Base-by-base conservation (phyloP, 805 yeast species). In the Lachancea sp. region DNA sequence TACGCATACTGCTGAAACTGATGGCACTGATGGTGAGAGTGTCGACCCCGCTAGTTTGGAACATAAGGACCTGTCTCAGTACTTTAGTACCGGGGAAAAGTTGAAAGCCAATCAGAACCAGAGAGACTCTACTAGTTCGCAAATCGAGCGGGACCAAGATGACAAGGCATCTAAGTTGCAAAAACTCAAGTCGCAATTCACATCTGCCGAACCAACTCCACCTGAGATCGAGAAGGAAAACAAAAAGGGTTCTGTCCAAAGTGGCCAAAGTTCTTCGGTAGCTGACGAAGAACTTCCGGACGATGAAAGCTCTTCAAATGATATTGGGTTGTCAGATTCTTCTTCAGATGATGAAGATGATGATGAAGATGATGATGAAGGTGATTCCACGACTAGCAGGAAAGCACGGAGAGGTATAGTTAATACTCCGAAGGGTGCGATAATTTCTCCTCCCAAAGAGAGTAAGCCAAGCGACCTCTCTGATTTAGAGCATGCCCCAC, bases 341-440 rank as follows among this genome's bases (percentile, higher is more conserved):
- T 45, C 54, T 2, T 47, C 56, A 13, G 55, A 50, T 16, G 63
- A 56, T 5, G 64, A 58, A 7, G n/a, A n/a, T n/a, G n/a, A n/a
- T n/a, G n/a, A n/a, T n/a, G n/a, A n/a, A n/a, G n/a, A n/a, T n/a
- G n/a, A n/a, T n/a, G n/a, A n/a, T n/a, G n/a, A n/a, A n/a, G n/a
- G n/a, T n/a, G 49, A 41, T 11, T 55, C 58, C 12, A 47, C 58
- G 21, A 45, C 50, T 29, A 41, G 36, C 3, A 52, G 41, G 26
- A 65, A 59, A 31, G 64, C 69, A 7, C 63, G 70, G 41, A 61
- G 74, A 42, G 51, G 56, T n/a, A 65, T 71, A 15, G 78, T 74
- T 4, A 67, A 68, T 29, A 67, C 75, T 2, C 78, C 78, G 15
- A 64, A 57, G 40, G 65, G 61, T n/a, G 41, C 59, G 3, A 41